Percentiles rank a stretch among this genome's conserved stretches.
Conservation (phyloP, 2,329 filamentous ascomycete species). For the Botrytis hyacinthi region DNA sequence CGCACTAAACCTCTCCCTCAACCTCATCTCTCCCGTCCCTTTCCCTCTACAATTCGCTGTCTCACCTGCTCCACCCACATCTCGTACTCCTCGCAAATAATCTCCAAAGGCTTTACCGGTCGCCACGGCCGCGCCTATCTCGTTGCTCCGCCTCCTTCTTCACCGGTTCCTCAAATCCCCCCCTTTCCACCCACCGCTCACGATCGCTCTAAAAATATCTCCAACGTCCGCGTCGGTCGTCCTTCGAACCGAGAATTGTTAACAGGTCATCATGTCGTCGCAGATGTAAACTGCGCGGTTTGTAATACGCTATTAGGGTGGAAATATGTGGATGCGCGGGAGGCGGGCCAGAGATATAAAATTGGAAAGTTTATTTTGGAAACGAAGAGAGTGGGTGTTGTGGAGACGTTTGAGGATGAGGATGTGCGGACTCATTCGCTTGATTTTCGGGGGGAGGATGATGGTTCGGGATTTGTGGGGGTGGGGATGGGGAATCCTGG, state of each 20-base stretch:
- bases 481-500: slow-evolving; percentile 63
- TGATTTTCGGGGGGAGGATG: slow-evolving; percentile 42
- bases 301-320: slow-evolving; percentile 61
- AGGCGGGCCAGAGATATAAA: slow-evolving; percentile 62
- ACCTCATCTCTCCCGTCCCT: slow-evolving; percentile 42
- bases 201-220: slow-evolving; percentile 39
- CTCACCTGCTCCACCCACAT: slow-evolving; percentile 57
- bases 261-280: slow-evolving; percentile 62
- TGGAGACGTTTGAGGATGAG: slow-evolving; percentile 54
- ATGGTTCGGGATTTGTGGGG: slow-evolving; percentile 51
- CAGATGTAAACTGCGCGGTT: slow-evolving; percentile 58
- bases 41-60: slow-evolving; percentile 59
- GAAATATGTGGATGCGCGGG: slow-evolving; percentile 65
- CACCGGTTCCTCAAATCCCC: slow-evolving; percentile 9
- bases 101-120: slow-evolving; percentile 65
- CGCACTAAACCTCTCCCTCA: neutral
- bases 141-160: slow-evolving; percentile 44
- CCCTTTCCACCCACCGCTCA: slow-evolving; percentile 20
- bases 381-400: slow-evolving; percentile 54
- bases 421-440: slow-evolving; percentile 20
- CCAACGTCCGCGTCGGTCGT: slow-evolving; percentile 56
- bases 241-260: slow-evolving; percentile 57
- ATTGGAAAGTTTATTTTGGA: slow-evolving; percentile 68
- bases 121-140: slow-evolving; percentile 64
- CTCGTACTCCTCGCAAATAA: slow-evolving; percentile 59